These are phyloP conservation scores for Helotiales sp. DNA, from an alignment of 2,329 filamentous ascomycete genomes.

Conservation along the genomic window DNA sequence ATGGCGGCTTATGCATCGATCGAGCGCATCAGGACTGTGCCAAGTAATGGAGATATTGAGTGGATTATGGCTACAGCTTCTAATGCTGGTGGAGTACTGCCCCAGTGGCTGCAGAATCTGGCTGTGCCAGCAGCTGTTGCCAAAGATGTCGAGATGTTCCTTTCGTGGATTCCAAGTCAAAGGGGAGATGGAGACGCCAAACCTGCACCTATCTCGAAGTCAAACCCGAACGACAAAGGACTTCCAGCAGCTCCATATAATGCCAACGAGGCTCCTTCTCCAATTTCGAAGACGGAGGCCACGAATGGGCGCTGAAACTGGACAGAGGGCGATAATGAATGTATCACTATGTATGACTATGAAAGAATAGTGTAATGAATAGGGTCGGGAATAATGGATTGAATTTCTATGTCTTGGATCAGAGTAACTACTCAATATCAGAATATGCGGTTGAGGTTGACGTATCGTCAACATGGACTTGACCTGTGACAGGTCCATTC, in stretches of 20 bases:
- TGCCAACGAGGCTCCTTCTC: not conserved
- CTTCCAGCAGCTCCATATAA: slow-evolving; percentile 10
- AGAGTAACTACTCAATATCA: too few relatives aligned
- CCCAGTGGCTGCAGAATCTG: slow-evolving; percentile 68
- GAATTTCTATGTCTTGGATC: not conserved
- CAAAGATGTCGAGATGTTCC: slow-evolving; percentile 73
- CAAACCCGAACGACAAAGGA: slow-evolving; percentile 5
- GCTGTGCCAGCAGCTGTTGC: slow-evolving; percentile 66
- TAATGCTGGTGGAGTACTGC: slow-evolving; percentile 70
- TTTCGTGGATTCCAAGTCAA: slow-evolving; percentile 59
- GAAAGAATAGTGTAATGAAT: slow-evolving; percentile 6
- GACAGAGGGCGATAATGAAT: not conserved
- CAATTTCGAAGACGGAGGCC: not conserved
- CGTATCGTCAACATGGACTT: too few relatives aligned
- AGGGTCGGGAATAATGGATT: not conserved
- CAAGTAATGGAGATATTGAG: slow-evolving; percentile 55
- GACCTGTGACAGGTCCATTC: too few relatives aligned
- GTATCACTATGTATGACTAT: slow-evolving; percentile 10
- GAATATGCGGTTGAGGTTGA: too few relatives aligned
- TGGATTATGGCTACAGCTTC: slow-evolving; percentile 82
- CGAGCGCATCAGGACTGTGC: slow-evolving; percentile 56
- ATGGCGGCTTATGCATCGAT: slow-evolving; percentile 68
- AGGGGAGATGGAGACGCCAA: slow-evolving; percentile 22
- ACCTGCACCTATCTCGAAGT: slow-evolving; percentile 20
- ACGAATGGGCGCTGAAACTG: not conserved